Percentiles rank a stretch among this genome's conserved stretches.
These are phyloP conservation scores for Nidularia pulvinata DNA, from an alignment of 768 basidiomycete species.

Conservation along the genomic window DNA sequence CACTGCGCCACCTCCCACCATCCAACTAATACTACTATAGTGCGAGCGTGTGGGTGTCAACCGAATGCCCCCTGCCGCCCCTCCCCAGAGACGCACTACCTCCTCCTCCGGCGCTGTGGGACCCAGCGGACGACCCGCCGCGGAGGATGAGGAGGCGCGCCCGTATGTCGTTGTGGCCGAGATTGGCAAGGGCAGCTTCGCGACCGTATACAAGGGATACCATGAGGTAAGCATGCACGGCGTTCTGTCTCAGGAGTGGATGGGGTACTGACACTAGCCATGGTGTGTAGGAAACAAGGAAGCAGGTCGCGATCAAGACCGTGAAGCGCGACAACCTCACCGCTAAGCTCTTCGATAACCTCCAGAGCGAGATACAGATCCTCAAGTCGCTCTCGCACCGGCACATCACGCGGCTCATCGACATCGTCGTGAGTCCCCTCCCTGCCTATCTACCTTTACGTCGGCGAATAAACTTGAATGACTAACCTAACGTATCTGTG, in stretches of 20 bases:
- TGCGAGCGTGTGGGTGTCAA: no score
- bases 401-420: constrained; percentile 91
- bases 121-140: not conserved
- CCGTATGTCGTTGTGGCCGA: constrained; percentile 79
- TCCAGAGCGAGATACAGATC: constrained; percentile 98
- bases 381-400: constrained; percentile 91
- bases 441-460: no score
- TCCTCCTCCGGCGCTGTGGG: not conserved
- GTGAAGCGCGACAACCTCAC: constrained; percentile 88
- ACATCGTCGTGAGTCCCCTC: constrained; percentile 72
- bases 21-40: no score
- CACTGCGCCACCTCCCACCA: no score
- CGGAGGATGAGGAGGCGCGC: constrained; percentile 68
- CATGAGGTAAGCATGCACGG: constrained; percentile 60
- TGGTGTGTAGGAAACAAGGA: constrained; percentile 62
- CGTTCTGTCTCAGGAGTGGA: not conserved
- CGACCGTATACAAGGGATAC: constrained; percentile 94
- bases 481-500: no score
- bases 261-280: not conserved
- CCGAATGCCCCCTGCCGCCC: not conserved
- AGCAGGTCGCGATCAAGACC: constrained; percentile 91
- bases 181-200: constrained; percentile 93
- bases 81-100: not conserved
- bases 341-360: constrained; percentile 92
- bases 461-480: no score